These are phyloP conservation scores for Fraxinus excelsior DNA, from an alignment of 257 asterid species.

Conservation along the genomic window DNA sequence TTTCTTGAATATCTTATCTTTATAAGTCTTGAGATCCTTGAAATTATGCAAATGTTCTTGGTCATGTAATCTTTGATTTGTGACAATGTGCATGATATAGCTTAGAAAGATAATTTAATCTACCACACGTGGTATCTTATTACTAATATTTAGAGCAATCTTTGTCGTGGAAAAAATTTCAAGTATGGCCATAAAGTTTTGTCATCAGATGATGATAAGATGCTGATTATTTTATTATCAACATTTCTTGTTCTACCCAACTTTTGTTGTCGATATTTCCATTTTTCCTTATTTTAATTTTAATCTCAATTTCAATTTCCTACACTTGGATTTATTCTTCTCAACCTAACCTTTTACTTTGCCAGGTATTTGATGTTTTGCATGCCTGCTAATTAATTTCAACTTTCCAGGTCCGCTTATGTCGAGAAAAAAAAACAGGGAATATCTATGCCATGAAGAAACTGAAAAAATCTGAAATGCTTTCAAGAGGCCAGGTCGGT, in stretches of 20 bases:
- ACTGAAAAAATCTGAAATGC: constrained; percentile 96
- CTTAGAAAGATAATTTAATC: background rate
- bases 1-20: constrained; percentile 20
- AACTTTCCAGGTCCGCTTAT: constrained; percentile 74
- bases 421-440: constrained; percentile 93
- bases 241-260: background rate
- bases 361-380: background rate
- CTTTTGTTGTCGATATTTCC: background rate
- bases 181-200: background rate
- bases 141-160: background rate
- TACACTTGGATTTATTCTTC: background rate
- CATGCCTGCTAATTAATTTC: constrained; percentile 22
- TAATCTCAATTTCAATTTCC: background rate
- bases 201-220: background rate
- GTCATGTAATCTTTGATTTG: constrained; percentile 15
- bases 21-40: constrained; percentile 5
- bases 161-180: background rate
- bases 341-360: background rate
- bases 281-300: background rate
- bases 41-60: constrained; percentile 3
- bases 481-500: constrained; percentile 93
- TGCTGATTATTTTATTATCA: background rate
- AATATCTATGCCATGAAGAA: constrained; percentile 98
- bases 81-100: background rate
- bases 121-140: background rate